Base-by-base conservation (phyloP, 352 stramenopile species). In the Globisporangium lucens region DNA sequence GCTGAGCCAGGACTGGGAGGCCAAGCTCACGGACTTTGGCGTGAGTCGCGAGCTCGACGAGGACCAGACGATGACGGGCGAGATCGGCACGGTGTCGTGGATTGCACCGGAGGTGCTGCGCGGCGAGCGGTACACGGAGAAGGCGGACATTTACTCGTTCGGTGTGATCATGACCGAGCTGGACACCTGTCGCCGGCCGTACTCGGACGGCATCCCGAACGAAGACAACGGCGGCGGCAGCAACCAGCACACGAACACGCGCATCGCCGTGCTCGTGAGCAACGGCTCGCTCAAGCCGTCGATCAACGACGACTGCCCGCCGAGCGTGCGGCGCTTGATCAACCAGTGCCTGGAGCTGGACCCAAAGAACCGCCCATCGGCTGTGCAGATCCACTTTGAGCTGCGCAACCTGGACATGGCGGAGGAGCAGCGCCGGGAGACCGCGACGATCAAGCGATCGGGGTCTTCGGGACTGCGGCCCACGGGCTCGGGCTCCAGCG, bases 301-400 rank as follows among this genome's bases (percentile, higher is more conserved):
- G 4, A 70, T 92, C 17, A 61, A 76, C 5, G 35, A n/a, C 3
- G 78, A 89, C 55, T 92, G 85, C 66, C 86, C 86, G 17, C 46
- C 52, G 1, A 76, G 66, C 38, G 73, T 94, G 9, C 75, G 71
- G 0, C 62, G 71, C 7, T 65, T 94, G 27, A 76, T 88, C 51
- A 53, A 75, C 27, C 76, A 80, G 30, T 93, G 85, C 55, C 59
- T 93, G 29, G 70, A 77, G 20, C 82, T 77, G 27, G 66, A 87
- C 41, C 80, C 83, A n/a, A 59, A 72, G 4, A 74, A 83, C 51
- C 81, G 85, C 13, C 85, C 85, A 36, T 84, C 76, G 3, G 83
- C 85, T 6, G 49, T 94, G 36, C 73, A 91, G 68, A 69, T 94
- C 61, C 85, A 91, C 66, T 94, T 85, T 62, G 76, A 80, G 30